Conservation (phyloP, 1,284 basidiomycete species). For the Fomitopsis betulina region DNA sequence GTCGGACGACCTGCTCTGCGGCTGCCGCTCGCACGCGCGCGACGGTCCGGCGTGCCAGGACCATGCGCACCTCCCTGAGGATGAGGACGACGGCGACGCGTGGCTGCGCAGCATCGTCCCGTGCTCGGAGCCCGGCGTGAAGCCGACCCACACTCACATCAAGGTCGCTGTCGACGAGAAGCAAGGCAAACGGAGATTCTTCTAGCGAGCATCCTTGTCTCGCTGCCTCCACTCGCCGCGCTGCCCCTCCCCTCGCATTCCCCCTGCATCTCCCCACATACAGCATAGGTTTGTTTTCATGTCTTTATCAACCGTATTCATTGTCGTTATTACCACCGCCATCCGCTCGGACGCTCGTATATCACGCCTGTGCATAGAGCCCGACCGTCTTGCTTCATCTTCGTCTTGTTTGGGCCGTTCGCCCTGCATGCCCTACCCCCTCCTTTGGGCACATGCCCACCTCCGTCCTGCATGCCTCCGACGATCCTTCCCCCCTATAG, state of each 20-base stretch:
- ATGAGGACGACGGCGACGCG: slow-evolving; percentile 70
- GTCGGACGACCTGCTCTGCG: slow-evolving; percentile 73
- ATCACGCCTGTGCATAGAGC: slow-evolving; percentile 7
- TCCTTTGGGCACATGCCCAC: neutral
- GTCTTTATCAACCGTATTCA: neutral
- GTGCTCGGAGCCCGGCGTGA: slow-evolving; percentile 54
- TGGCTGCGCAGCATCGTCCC: slow-evolving; percentile 76
- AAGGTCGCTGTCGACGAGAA: slow-evolving; percentile 72
- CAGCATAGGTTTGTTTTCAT: neutral
- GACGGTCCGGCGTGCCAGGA: slow-evolving; percentile 49
- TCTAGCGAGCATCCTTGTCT: slow-evolving; percentile 33
- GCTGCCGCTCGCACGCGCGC: slow-evolving; percentile 48
- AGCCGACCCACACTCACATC: slow-evolving; percentile 59
- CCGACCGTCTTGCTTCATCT: slow-evolving; percentile 7
- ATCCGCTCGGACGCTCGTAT: neutral
- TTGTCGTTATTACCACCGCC: neutral
- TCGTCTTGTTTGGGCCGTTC: slow-evolving; percentile 3
- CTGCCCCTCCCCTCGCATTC: neutral
- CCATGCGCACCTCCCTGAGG: slow-evolving; percentile 57
- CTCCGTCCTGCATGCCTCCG: neutral
- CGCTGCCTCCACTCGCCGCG: neutral
- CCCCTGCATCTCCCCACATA: neutral
- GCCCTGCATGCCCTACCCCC: neutral
- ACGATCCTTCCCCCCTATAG: slow-evolving; percentile 2
- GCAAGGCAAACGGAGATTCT: slow-evolving; percentile 64